Evolutionary conservation across 352 stramenopile species (phyloP).

Genomic region (Globisporangium viniferum): DNA sequence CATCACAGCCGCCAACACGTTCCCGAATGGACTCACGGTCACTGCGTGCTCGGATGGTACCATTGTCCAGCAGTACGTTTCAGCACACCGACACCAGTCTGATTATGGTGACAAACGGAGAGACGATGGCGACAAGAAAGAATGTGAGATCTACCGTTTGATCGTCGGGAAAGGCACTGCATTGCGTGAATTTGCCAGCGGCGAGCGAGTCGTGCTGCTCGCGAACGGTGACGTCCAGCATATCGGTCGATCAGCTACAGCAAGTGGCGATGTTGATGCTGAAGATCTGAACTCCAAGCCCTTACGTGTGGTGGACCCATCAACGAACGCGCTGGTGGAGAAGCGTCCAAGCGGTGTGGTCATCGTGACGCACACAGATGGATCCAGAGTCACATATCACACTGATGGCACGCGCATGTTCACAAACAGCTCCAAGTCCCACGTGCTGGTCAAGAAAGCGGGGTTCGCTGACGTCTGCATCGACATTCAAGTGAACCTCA

Average conservation of each 20-base stretch:
- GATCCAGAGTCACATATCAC: conserved; percentile 59
- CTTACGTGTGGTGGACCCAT: conserved; percentile 51
- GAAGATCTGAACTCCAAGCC: conserved; percentile 12
- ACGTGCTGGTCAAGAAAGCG: conserved; percentile 54
- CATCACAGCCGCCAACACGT: conserved; percentile 43
- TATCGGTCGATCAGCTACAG: not conserved
- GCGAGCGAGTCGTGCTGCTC: conserved; percentile 36
- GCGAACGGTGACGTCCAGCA: conserved; percentile 44
- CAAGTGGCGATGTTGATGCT: not conserved
- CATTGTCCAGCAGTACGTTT: conserved; percentile 39
- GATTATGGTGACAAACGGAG: not conserved
- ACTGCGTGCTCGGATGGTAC: conserved; percentile 57
- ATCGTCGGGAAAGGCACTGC: conserved; percentile 58
- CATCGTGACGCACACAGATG: conserved; percentile 61
- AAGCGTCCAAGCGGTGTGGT: conserved; percentile 42
- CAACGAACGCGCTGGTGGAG: conserved; percentile 69
- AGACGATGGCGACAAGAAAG: not conserved
- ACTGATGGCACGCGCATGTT: conserved; percentile 62
- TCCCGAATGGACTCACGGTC: conserved; percentile 47
- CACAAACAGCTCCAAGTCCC: conserved; percentile 37
- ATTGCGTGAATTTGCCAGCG: conserved; percentile 40
- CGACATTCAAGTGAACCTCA: conserved; percentile 66
- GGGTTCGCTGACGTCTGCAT: conserved; percentile 61
- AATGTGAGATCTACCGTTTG: conserved; percentile 38
- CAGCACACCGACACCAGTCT: not conserved